These are phyloP conservation scores for Chytriomyces confervae DNA, from an alignment of 192 early-diverging fungal genomes.

Conservation along the genomic window DNA sequence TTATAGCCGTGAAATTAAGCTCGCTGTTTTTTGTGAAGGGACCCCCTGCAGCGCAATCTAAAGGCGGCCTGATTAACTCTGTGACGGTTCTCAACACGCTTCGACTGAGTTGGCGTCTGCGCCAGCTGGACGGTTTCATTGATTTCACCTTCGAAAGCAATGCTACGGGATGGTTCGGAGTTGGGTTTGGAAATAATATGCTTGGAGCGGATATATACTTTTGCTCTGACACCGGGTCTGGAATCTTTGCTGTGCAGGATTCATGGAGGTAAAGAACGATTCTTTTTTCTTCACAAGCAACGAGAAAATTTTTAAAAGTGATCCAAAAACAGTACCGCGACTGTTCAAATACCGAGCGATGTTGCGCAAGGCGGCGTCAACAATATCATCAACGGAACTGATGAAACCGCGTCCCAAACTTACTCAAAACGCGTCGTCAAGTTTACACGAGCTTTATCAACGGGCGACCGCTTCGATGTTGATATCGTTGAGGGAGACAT, in stretches of 20 bases:
- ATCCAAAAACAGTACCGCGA: constrained; percentile 2
- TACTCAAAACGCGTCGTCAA: constrained; percentile 17
- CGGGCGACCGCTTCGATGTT: constrained; percentile 33
- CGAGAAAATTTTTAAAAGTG: not conserved
- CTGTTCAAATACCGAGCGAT: constrained; percentile 18
- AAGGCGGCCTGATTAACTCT: constrained; percentile 4
- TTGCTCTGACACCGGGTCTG: not conserved
- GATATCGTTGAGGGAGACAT: constrained; percentile 30
- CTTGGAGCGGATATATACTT: constrained; percentile 41
- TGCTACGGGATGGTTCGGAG: constrained; percentile 48
- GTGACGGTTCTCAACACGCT: constrained; percentile 29
- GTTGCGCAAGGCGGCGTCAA: constrained; percentile 29
- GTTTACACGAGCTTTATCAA: constrained; percentile 21
- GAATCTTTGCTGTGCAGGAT: constrained; percentile 35
- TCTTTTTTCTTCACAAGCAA: constrained; percentile 6
- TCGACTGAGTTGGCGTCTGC: constrained; percentile 32
- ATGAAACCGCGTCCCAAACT: constrained; percentile 20
- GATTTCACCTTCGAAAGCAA: constrained; percentile 44
- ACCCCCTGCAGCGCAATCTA: not conserved
- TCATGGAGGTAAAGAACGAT: constrained; percentile 36
- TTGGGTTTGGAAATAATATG: constrained; percentile 49
- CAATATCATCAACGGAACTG: constrained; percentile 23
- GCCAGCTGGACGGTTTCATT: not conserved
- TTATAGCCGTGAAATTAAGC: constrained; percentile 27
- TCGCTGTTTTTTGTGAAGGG: constrained; percentile 18